These are phyloP conservation scores for Amyloporia xantha DNA, from an alignment of 768 basidiomycete genomes.

Conservation along the genomic window DNA sequence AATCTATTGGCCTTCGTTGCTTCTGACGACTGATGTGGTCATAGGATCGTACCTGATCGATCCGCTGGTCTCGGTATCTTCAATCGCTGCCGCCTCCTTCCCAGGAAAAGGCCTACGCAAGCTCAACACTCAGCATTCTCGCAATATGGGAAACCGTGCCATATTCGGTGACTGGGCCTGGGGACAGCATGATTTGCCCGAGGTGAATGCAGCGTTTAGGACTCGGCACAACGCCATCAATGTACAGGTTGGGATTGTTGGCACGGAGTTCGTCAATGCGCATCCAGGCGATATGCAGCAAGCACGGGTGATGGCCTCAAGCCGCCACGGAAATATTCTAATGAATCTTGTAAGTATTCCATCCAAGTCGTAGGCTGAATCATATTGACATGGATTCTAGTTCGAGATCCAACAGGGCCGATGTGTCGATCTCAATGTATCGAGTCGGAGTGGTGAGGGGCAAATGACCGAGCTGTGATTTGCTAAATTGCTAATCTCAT, in stretches of 20 bases:
- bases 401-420: slow-evolving; percentile 8
- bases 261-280: background rate
- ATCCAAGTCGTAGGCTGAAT: background rate
- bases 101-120: background rate
- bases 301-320: slow-evolving; percentile 12
- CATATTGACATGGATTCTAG: background rate
- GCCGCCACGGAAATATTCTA: slow-evolving; percentile 16
- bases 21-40: background rate
- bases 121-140: background rate
- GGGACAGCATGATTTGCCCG: slow-evolving; percentile 8
- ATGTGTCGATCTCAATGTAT: slow-evolving; percentile 9
- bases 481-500: background rate
- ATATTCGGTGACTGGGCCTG: background rate
- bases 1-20: background rate
- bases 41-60: background rate
- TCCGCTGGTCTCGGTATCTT: background rate
- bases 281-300: background rate
- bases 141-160: slow-evolving; percentile 6
- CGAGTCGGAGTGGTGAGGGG: slow-evolving; percentile 2
- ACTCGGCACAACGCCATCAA: slow-evolving; percentile 19
- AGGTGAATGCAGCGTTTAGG: slow-evolving; percentile 19
- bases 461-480: too few species aligned
- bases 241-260: slow-evolving; percentile 19
- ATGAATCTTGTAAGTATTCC: slow-evolving; percentile 17
- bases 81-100: background rate